Evolutionary conservation across 1,284 basidiomycete genomes (phyloP).

Genomic region (Athelia sp.): DNA sequence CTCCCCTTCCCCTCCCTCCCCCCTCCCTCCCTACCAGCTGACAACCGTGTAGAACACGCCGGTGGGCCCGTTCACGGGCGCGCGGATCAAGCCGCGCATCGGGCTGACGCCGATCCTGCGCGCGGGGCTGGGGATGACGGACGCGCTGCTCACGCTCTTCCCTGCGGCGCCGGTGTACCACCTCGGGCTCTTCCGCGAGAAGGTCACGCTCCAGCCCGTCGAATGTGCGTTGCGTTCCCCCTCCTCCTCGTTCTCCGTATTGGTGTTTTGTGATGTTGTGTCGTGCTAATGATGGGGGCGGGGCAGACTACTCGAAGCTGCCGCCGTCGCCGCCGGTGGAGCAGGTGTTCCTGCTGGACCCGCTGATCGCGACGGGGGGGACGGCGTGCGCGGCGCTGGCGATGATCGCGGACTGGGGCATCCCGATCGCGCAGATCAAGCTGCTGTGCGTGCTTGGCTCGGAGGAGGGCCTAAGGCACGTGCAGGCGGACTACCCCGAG

Average conservation of each 20-base stretch:
- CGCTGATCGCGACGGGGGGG: slow-evolving; percentile 88
- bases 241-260: no score
- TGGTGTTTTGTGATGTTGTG: no score
- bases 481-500: slow-evolving; percentile 67
- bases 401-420: slow-evolving; percentile 87
- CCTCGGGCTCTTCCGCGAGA: slow-evolving; percentile 88
- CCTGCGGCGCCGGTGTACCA: slow-evolving; percentile 86
- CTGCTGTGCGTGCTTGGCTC: slow-evolving; percentile 82
- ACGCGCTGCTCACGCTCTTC: slow-evolving; percentile 77
- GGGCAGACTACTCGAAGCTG: slow-evolving; percentile 86
- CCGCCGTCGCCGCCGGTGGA: slow-evolving; percentile 77
- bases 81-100: slow-evolving; percentile 65
- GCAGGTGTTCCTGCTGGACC: slow-evolving; percentile 82
- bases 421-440: slow-evolving; percentile 71
- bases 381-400: slow-evolving; percentile 82
- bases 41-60: slow-evolving; percentile 50
- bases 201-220: slow-evolving; percentile 85
- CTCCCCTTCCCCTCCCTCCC: background rate
- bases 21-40: background rate
- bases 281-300: no score
- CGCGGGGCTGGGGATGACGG: slow-evolving; percentile 93
- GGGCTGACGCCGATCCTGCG: slow-evolving; percentile 89
- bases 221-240: slow-evolving; percentile 63
- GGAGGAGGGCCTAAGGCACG: slow-evolving; percentile 65
- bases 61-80: slow-evolving; percentile 62